Evolutionary conservation across 2,329 filamentous ascomycete genomes (phyloP).

Genomic region (Phoma sp.): DNA sequence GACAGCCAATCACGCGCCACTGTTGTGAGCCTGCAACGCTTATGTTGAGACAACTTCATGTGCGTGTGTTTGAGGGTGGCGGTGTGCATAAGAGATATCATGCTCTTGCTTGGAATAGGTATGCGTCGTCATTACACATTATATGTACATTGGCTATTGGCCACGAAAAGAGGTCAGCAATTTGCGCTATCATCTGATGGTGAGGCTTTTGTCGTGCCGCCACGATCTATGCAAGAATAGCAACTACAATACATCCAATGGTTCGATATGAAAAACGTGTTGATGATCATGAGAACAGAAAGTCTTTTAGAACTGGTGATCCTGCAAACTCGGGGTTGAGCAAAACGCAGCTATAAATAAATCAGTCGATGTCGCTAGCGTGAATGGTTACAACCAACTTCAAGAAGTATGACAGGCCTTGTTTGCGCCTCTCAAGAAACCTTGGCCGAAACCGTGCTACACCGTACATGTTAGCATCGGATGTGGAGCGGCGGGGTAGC

Average conservation of each 20-base stretch:
- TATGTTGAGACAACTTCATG: not conserved
- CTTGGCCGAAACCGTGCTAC: constrained; percentile 72
- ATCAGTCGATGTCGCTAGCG: constrained; percentile 36
- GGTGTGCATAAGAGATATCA: too few relatives aligned
- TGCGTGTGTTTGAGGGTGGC: not conserved
- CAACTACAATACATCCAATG: not conserved
- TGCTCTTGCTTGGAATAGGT: too few relatives aligned
- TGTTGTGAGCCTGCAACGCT: not conserved
- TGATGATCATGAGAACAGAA: constrained; percentile 68
- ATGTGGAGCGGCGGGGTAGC: constrained; percentile 24
- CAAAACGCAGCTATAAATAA: constrained; percentile 73
- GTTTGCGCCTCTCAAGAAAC: constrained; percentile 84
- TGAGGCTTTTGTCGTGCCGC: too few relatives aligned
- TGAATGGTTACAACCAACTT: constrained; percentile 63
- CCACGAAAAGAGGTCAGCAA: not conserved
- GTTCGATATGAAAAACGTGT: not conserved
- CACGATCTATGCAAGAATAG: too few relatives aligned
- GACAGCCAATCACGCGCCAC: constrained; percentile 22
- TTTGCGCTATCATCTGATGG: too few relatives aligned
- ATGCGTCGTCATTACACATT: constrained; percentile 6
- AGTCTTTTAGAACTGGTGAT: constrained; percentile 89
- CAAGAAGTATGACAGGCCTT: constrained; percentile 88
- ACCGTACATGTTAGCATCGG: constrained; percentile 24
- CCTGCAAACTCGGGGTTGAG: constrained; percentile 93
- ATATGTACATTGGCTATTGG: constrained; percentile 1